These are phyloP conservation scores for Epichloe amarillans DNA, from an alignment of 2,329 filamentous ascomycete species.

Conservation along the genomic window DNA sequence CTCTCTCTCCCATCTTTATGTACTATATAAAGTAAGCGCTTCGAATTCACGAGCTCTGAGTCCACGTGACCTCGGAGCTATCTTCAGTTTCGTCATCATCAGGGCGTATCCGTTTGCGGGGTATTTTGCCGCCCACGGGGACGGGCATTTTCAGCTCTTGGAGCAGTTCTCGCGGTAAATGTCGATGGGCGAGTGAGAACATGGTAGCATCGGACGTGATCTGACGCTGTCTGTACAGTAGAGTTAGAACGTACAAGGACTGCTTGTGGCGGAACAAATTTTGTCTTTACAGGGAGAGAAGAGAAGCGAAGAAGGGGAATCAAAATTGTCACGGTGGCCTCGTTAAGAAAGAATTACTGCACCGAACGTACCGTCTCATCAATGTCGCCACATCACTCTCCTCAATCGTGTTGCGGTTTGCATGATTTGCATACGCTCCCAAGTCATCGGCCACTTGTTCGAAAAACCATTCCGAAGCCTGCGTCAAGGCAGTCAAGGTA, in stretches of 20 bases:
- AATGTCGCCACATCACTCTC: conserved; percentile 71
- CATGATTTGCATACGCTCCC: conserved; percentile 67
- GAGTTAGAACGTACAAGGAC: conserved; percentile 12
- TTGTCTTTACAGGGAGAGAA: conserved; percentile 5
- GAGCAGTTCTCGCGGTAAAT: conserved; percentile 69
- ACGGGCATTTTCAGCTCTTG: conserved; percentile 67
- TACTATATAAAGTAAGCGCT: not conserved
- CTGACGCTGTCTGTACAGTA: conserved; percentile 56
- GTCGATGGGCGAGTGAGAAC: conserved; percentile 73
- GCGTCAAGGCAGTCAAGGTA: conserved; percentile 58
- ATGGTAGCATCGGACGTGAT: conserved; percentile 57
- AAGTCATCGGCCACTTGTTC: conserved; percentile 76
- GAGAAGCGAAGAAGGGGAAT: not conserved
- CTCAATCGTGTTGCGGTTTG: conserved; percentile 71
- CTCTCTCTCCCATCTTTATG: not conserved
- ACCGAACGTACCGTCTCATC: conserved; percentile 56
- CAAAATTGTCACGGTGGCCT: not conserved
- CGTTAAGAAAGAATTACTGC: not conserved
- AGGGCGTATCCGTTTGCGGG: conserved; percentile 21
- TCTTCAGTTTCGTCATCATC: conserved; percentile 24
- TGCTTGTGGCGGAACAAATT: too few relatives aligned
- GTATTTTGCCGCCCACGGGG: conserved; percentile 36
- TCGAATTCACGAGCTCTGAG: conserved; percentile 2
- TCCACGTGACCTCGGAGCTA: conserved; percentile 14
- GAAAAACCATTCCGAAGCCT: conserved; percentile 84